Evolutionary conservation across 2,329 filamentous ascomycete genomes (phyloP).

Genomic region (Exophiala oligosperma): DNA sequence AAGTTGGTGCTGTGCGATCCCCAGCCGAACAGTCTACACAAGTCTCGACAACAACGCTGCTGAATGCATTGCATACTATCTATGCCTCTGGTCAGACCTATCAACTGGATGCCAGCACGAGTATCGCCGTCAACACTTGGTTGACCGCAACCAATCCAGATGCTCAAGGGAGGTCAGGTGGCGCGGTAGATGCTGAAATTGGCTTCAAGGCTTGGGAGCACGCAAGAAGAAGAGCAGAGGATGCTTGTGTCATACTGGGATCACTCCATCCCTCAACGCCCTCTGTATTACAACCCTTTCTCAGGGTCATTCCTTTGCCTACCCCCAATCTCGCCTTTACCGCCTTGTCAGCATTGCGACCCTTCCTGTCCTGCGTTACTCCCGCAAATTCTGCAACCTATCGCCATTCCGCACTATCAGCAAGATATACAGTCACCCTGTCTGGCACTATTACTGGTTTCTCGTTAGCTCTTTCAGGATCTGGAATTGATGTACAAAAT

Average conservation of each 20-base stretch:
- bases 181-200: slow-evolving; percentile 77
- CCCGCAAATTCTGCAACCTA: slow-evolving; percentile 84
- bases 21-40: slow-evolving; percentile 70
- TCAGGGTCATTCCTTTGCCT: slow-evolving; percentile 75
- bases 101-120: slow-evolving; percentile 83
- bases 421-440: slow-evolving; percentile 79
- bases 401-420: slow-evolving; percentile 76
- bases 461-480: slow-evolving; percentile 75
- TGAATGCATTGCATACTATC: slow-evolving; percentile 88
- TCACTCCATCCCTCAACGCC: slow-evolving; percentile 88
- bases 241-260: slow-evolving; percentile 86
- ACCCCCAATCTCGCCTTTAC: slow-evolving; percentile 75
- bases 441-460: slow-evolving; percentile 75
- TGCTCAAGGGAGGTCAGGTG: slow-evolving; percentile 68
- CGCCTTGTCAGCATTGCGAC: slow-evolving; percentile 76
- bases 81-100: slow-evolving; percentile 84
- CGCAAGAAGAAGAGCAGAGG: slow-evolving; percentile 87
- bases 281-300: slow-evolving; percentile 77
- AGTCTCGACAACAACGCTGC: slow-evolving; percentile 86
- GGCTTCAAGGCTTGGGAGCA: slow-evolving; percentile 92
- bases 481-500: slow-evolving; percentile 79
- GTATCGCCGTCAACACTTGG: slow-evolving; percentile 94
- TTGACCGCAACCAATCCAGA: slow-evolving; percentile 73
- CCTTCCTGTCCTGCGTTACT: slow-evolving; percentile 84
- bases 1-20: slow-evolving; percentile 55